Evolutionary conservation across 768 basidiomycete species (phyloP).

Genomic region (Boletus coccyginus): DNA sequence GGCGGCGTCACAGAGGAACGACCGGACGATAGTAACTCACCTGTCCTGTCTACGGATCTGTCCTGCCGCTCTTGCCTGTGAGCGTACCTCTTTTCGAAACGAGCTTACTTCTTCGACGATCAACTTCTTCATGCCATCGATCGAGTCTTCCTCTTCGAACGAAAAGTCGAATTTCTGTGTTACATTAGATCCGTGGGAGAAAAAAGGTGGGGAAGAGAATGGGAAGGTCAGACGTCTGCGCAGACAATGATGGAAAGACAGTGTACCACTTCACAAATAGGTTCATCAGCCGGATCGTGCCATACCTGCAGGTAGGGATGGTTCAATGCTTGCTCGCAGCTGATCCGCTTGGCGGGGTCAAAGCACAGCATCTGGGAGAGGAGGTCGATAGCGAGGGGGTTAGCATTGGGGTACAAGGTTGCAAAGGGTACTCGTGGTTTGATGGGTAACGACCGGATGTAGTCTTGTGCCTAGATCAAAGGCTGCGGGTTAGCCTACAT

Average conservation of each 20-base stretch:
- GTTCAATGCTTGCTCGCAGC: slow-evolving; percentile 91
- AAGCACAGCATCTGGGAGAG: slow-evolving; percentile 90
- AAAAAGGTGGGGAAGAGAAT: too few relatives aligned
- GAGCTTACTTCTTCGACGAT: slow-evolving; percentile 90
- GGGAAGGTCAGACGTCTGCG: background rate
- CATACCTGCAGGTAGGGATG: slow-evolving; percentile 96
- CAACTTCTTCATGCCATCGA: slow-evolving; percentile 95
- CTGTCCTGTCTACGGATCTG: slow-evolving; percentile 79
- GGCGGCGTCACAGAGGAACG: background rate
- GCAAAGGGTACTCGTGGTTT: slow-evolving; percentile 92
- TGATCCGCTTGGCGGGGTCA: slow-evolving; percentile 94
- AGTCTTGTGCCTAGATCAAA: slow-evolving; percentile 79
- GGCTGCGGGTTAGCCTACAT: slow-evolving; percentile 1
- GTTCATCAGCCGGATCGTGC: slow-evolving; percentile 97
- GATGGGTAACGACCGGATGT: slow-evolving; percentile 96
- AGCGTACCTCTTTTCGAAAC: slow-evolving; percentile 88
- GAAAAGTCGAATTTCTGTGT: slow-evolving; percentile 84
- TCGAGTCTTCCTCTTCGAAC: slow-evolving; percentile 95
- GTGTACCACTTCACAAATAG: slow-evolving; percentile 70
- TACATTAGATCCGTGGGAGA: background rate
- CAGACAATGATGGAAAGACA: background rate
- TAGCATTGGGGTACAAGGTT: slow-evolving; percentile 90
- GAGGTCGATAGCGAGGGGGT: slow-evolving; percentile 91
- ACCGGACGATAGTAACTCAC: slow-evolving; percentile 33
- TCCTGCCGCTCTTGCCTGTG: slow-evolving; percentile 70